These are phyloP conservation scores for Penicillium sp. DNA, from an alignment of 2,329 filamentous ascomycete species.

Conservation along the genomic window DNA sequence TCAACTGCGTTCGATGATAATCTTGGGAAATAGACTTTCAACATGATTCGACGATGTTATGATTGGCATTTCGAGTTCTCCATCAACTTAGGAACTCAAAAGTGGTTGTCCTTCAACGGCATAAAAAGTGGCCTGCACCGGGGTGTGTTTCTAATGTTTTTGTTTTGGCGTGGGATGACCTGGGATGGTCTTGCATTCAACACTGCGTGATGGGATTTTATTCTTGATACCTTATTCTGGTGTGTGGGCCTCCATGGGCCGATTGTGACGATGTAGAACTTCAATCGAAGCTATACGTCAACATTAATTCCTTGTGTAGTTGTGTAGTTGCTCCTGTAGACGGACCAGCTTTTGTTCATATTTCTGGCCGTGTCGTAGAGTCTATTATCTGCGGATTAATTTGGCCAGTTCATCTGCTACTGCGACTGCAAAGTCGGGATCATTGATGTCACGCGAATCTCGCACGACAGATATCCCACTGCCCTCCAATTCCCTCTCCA, in stretches of 20 bases:
- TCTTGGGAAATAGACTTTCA: constrained; percentile 46
- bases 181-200: constrained; percentile 41
- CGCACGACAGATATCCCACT: constrained; percentile 52
- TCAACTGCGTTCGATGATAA: constrained; percentile 29
- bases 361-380: not conserved
- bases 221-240: constrained; percentile 23
- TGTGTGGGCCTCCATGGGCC: constrained; percentile 17
- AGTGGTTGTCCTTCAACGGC: constrained; percentile 63
- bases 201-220: constrained; percentile 30
- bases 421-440: constrained; percentile 27
- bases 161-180: constrained; percentile 32
- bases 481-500: constrained; percentile 50
- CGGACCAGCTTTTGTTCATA: not conserved
- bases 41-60: constrained; percentile 61
- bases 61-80: constrained; percentile 51
- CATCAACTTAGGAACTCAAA: constrained; percentile 47
- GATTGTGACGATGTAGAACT: constrained; percentile 12
- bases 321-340: not conserved
- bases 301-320: not conserved
- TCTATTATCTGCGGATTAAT: constrained; percentile 12
- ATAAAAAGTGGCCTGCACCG: constrained; percentile 42
- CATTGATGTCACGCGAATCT: constrained; percentile 40
- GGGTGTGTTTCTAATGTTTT: constrained; percentile 27
- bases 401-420: constrained; percentile 24
- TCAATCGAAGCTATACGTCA: constrained; percentile 14